phyloP scores from a whole-genome alignment of 1,139 yeast genomes.

The Nadsonia starkeyi-henricii region DNA sequence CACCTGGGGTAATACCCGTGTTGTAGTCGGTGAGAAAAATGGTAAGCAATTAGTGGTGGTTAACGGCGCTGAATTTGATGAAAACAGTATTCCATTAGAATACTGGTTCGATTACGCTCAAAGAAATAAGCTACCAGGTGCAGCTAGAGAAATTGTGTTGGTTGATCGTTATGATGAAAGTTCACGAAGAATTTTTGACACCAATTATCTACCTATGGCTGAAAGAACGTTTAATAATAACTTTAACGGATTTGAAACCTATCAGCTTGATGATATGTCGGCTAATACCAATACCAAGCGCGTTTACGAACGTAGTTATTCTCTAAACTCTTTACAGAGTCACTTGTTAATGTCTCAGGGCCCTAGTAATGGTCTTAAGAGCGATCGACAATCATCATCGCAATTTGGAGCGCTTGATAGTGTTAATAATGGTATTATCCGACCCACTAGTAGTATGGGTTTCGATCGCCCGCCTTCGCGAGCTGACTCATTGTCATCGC shows the following conservation, averaged over 20 bases:
- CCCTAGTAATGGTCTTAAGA: constrained; percentile 3
- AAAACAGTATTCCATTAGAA: constrained; percentile 17
- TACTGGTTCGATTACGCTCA: constrained; percentile 19
- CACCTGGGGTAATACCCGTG: constrained; percentile 27
- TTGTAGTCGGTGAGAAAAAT: constrained; percentile 24
- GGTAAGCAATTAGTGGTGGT: constrained; percentile 19
- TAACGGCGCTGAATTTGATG: constrained; percentile 19
- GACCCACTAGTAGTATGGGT: constrained; percentile 1
- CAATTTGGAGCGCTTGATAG: constrained; percentile 1
- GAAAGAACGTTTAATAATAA: background rate
- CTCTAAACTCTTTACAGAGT: constrained; percentile 4
- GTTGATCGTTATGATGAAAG: constrained; percentile 17
- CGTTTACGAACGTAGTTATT: constrained; percentile 3
- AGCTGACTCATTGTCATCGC: background rate
- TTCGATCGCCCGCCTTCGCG: background rate
- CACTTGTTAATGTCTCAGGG: constrained; percentile 1
- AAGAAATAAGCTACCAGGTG: constrained; percentile 19
- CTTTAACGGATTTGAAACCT: constrained; percentile 4
- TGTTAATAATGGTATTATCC: constrained; percentile 1
- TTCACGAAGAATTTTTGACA: background rate
- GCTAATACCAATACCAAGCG: background rate
- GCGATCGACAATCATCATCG: constrained; percentile 1
- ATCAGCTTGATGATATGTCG: constrained; percentile 4
- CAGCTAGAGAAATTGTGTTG: constrained; percentile 20
- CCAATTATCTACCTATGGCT: background rate